These are phyloP conservation scores for Hemisphaericaspora nanyangensis DNA, from an alignment of 805 yeast genomes.

Conservation along the genomic window DNA sequence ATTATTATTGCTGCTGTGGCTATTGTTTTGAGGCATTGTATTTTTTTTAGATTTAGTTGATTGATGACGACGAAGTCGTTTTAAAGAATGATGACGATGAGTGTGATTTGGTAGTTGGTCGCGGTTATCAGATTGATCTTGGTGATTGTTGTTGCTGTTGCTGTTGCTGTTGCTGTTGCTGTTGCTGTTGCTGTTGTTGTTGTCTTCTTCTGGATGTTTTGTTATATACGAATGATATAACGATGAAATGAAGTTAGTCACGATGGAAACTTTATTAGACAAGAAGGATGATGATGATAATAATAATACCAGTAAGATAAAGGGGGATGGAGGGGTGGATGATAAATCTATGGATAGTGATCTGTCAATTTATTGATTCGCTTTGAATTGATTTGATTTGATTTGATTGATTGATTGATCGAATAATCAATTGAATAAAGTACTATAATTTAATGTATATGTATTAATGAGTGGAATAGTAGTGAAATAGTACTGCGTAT, in stretches of 20 bases:
- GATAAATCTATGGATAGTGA: too few relatives aligned
- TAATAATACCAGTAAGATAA: too few relatives aligned
- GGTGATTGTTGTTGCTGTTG: neutral
- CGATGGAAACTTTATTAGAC: neutral
- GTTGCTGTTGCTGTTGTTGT: neutral
- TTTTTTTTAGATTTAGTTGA: too few relatives aligned
- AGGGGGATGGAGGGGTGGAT: neutral
- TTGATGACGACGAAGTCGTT: neutral
- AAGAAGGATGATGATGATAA: neutral
- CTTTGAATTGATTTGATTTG: too few relatives aligned
- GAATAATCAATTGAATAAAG: too few relatives aligned
- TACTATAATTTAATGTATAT: too few relatives aligned
- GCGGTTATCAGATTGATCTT: neutral
- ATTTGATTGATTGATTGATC: too few relatives aligned
- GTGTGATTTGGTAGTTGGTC: neutral
- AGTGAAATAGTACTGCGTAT: too few relatives aligned
- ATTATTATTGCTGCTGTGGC: slow-evolving; percentile 9
- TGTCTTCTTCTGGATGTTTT: neutral
- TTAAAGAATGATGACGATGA: neutral
- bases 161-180: neutral
- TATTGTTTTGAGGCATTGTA: slow-evolving; percentile 13
- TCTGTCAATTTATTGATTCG: too few relatives aligned
- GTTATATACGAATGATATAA: neutral
- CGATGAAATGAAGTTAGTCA: neutral
- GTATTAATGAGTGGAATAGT: too few relatives aligned